Base-by-base conservation (phyloP, 2,329 filamentous ascomycete species). In the Talaromyces sp. region DNA sequence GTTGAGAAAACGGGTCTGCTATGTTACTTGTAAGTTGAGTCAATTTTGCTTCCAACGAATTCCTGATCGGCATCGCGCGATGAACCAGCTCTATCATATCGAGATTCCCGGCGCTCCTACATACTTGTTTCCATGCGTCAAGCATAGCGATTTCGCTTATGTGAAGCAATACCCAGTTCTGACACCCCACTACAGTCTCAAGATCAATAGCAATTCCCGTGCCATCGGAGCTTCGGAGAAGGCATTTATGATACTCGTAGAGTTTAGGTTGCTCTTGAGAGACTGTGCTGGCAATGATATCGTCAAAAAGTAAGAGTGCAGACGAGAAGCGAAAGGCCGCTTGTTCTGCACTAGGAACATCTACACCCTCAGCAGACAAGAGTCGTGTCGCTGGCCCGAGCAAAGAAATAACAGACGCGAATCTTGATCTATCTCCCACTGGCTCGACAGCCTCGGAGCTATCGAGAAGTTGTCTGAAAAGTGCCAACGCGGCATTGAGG, bases 111-210 rank as follows among this genome's bases (percentile, higher is more conserved):
- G 61, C 55, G 14, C 33, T 61, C 4, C 58, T 79, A 64, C 78
- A 77, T 23, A 79, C 72, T 66, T 80, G 80, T 72, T 86, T 88
- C 81, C 82, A 86, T 1, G 80, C 77, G 58, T 84, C 80, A 6
- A 88, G 76, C 0, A 77, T 71, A 14, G 84, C 76, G 54, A 85
- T 81, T 21, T 84, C 80, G 12, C 80, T 81, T 48, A 88, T 79
- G n/a, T 80, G 74, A 52, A 83, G 72, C 52, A 88, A 67, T 0
- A 81, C 80, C 83, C 83, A 85, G 70, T 86, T 87, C 50, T 83
- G 75, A 64, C 84, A 78, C 1, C 86, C 85, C 44, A 84, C 72
- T 56, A 84, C 81, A 35, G 82, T 79, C 56, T 82, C 80, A 61
- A 87, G 75, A 58, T 76, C 74, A 42, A 82, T 61, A n/a, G 72